Conservation (phyloP, 768 basidiomycete species). For the Kwoniella botswanensis region DNA sequence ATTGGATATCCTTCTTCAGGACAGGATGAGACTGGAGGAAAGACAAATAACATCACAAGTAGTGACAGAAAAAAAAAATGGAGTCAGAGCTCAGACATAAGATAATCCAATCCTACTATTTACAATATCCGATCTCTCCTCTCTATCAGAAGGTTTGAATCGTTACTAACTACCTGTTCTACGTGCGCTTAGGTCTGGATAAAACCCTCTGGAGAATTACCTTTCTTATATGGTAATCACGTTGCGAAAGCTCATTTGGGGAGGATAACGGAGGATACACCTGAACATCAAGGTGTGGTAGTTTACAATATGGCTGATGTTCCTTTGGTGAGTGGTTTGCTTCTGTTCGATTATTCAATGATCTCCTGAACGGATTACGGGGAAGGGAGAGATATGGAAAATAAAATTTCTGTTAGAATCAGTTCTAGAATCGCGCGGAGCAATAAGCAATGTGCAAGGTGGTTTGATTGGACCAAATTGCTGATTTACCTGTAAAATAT, state of each 20-base stretch:
- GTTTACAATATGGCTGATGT: constrained; percentile 95
- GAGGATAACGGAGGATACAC: constrained; percentile 96
- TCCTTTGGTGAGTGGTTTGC: constrained; percentile 70
- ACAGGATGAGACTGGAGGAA: no score
- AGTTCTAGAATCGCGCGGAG: not conserved
- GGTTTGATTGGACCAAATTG: no score
- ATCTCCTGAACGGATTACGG: not conserved
- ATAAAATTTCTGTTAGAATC: not conserved
- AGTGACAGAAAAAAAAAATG: no score
- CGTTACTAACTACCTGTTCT: not conserved
- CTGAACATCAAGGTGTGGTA: constrained; percentile 97
- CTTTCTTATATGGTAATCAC: constrained; percentile 98
- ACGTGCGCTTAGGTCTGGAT: constrained; percentile 77
- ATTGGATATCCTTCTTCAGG: not conserved
- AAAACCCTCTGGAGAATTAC: constrained; percentile 99
- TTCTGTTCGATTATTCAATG: not conserved
- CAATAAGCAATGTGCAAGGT: no score
- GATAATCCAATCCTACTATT: no score
- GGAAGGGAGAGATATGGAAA: not conserved
- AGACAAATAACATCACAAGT: no score
- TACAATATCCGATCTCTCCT: no score
- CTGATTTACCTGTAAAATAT: not conserved
- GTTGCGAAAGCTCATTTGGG: constrained; percentile 98
- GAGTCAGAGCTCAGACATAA: no score
- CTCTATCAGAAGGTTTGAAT: no score